Evolutionary conservation across 768 basidiomycete genomes (phyloP).

Genomic region (Rhodosporidiobolus odoratus): DNA sequence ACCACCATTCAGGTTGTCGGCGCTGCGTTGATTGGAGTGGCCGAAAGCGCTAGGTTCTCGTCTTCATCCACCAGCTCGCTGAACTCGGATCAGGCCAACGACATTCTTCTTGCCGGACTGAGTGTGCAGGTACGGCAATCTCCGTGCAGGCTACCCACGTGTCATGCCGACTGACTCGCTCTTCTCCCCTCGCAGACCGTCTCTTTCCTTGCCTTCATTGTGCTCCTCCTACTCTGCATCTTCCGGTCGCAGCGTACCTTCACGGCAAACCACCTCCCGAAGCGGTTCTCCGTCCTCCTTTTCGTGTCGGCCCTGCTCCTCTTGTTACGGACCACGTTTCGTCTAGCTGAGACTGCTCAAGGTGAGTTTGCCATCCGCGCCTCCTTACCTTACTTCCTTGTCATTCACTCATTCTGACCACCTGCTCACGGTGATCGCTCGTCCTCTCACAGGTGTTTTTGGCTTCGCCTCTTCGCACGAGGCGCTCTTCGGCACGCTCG

Average conservation of each 20-base stretch:
- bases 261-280: constrained; percentile 25
- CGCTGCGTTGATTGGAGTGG: constrained; percentile 46
- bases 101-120: constrained; percentile 47
- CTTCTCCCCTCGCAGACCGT: constrained; percentile 37
- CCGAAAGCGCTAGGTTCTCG: constrained; percentile 42
- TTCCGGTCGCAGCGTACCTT: constrained; percentile 32
- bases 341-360: constrained; percentile 47
- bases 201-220: constrained; percentile 44
- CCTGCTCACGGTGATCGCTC: background rate
- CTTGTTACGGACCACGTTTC: constrained; percentile 45
- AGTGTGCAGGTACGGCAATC: constrained; percentile 43
- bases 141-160: background rate
- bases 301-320: constrained; percentile 42
- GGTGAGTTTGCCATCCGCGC: constrained; percentile 34
- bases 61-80: constrained; percentile 28
- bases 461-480: constrained; percentile 4
- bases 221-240: constrained; percentile 42
- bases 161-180: background rate
- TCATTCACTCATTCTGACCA: background rate
- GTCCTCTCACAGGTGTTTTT: constrained; percentile 4
- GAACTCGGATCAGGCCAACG: constrained; percentile 44
- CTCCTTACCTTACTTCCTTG: background rate
- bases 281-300: constrained; percentile 42
- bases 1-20: constrained; percentile 47
- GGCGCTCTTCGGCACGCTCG: constrained; percentile 26